Conservation (phyloP, 164 flowering plant genomes). For the Magnolia officinalis region DNA sequence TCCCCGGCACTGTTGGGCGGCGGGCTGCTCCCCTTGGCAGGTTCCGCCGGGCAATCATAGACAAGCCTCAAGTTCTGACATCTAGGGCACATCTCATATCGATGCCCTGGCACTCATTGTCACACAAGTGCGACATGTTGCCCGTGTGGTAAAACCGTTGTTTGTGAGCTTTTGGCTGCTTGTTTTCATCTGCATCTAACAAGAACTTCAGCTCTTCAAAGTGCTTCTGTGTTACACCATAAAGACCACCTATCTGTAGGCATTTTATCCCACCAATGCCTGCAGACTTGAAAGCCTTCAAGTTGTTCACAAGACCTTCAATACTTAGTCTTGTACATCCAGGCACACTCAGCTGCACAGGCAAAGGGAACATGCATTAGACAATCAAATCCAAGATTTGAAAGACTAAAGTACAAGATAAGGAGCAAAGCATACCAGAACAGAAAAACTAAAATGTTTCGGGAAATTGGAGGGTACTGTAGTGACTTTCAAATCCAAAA, state of each 20-base stretch:
- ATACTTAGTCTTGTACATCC: slow-evolving; percentile 71
- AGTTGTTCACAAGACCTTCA: slow-evolving; percentile 51
- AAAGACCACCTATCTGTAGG: slow-evolving; percentile 66
- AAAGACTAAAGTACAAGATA: neutral
- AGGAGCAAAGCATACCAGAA: neutral
- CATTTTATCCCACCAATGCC: slow-evolving; percentile 49
- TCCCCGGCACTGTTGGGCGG: slow-evolving; percentile 59
- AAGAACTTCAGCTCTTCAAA: slow-evolving; percentile 62
- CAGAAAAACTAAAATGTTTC: neutral
- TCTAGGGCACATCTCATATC: slow-evolving; percentile 82
- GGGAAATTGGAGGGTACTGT: too few species aligned
- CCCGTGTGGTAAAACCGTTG: slow-evolving; percentile 52
- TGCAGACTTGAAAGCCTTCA: slow-evolving; percentile 43
- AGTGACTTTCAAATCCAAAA: too few species aligned
- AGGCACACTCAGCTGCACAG: slow-evolving; percentile 73
- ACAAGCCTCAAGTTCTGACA: slow-evolving; percentile 70
- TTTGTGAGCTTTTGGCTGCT: slow-evolving; percentile 28
- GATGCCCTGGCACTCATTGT: slow-evolving; percentile 65
- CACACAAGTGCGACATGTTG: slow-evolving; percentile 24
- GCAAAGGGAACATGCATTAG: slow-evolving; percentile 6
- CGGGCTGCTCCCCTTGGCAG: slow-evolving; percentile 46
- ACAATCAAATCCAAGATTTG: neutral
- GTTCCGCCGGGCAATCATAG: slow-evolving; percentile 79
- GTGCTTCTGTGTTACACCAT: slow-evolving; percentile 60
- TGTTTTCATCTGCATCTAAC: slow-evolving; percentile 30